Conservation (phyloP, 257 asterid genomes). For the Anisodus acutangulus region DNA sequence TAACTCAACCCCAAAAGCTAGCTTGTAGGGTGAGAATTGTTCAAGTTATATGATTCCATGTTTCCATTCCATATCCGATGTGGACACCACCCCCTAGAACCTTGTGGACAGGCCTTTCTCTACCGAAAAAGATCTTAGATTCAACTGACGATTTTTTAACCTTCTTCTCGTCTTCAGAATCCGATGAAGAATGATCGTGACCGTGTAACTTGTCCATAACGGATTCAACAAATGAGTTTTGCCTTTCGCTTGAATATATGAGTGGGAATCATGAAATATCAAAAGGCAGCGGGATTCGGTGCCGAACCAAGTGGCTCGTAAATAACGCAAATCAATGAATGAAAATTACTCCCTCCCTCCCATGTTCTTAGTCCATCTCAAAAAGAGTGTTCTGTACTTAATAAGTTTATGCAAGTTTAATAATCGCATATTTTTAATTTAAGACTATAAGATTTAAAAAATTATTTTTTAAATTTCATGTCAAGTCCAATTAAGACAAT, state of each 20-base stretch:
- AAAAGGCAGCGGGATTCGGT: constrained; percentile 24
- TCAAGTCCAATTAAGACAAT: too few relatives aligned
- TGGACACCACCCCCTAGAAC: too few relatives aligned
- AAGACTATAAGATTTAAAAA: too few relatives aligned
- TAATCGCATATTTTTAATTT: too few relatives aligned
- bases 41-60: too few relatives aligned
- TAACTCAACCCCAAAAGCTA: too few relatives aligned
- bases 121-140: constrained; percentile 34
- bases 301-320: constrained; percentile 31
- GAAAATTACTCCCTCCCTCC: not conserved
- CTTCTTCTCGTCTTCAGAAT: constrained; percentile 64
- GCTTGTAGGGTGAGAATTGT: too few relatives aligned
- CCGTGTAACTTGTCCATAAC: constrained; percentile 58
- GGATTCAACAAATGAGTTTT: constrained; percentile 55
- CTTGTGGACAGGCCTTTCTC: constrained; percentile 26
- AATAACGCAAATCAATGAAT: constrained; percentile 35
- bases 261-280: constrained; percentile 2
- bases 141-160: constrained; percentile 39
- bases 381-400: too few relatives aligned
- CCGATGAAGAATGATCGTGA: constrained; percentile 71
- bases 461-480: too few relatives aligned
- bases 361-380: too few relatives aligned
- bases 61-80: too few relatives aligned
- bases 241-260: constrained; percentile 10
- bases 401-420: too few relatives aligned